These are phyloP conservation scores for Triangularia verruculosa DNA, from an alignment of 2,329 filamentous ascomycete species.

Conservation along the genomic window DNA sequence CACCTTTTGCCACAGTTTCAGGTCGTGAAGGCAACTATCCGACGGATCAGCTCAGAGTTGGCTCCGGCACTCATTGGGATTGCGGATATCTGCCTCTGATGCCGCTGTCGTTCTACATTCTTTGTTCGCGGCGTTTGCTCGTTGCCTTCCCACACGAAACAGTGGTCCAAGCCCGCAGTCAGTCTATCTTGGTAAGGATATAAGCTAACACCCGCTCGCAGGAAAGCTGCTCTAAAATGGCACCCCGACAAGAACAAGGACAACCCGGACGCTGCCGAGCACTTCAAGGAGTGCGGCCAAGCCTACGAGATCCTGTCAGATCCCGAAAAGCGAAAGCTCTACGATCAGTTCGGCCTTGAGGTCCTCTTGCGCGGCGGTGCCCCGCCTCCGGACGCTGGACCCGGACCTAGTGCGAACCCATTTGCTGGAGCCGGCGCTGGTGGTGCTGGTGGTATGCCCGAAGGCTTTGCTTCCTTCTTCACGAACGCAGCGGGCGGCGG, in stretches of 20 bases:
- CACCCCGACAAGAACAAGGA: conserved; percentile 99
- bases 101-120: neutral
- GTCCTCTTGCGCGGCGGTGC: conserved; percentile 81
- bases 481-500: conserved; percentile 34
- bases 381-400: conserved; percentile 58
- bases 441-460: conserved; percentile 46
- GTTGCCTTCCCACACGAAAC: neutral
- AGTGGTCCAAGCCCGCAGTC: neutral
- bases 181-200: neutral
- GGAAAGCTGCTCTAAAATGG: conserved; percentile 84
- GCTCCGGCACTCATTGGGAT: neutral
- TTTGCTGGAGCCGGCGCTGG: conserved; percentile 59
- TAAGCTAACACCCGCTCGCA: conserved; percentile 42
- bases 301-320: conserved; percentile 98
- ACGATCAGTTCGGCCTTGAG: conserved; percentile 92
- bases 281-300: conserved; percentile 97
- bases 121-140: neutral
- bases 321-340: conserved; percentile 92
- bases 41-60: neutral
- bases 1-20: neutral
- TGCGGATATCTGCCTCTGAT: neutral
- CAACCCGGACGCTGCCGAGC: conserved; percentile 79
- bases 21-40: neutral
- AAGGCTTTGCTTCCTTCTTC: conserved; percentile 27
- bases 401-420: conserved; percentile 52